A percentile compares a stretch with the other conserved stretches of the same genome.
These are phyloP conservation scores for Fraxinus anomala DNA, from an alignment of 257 asterid genomes.

Conservation along the genomic window DNA sequence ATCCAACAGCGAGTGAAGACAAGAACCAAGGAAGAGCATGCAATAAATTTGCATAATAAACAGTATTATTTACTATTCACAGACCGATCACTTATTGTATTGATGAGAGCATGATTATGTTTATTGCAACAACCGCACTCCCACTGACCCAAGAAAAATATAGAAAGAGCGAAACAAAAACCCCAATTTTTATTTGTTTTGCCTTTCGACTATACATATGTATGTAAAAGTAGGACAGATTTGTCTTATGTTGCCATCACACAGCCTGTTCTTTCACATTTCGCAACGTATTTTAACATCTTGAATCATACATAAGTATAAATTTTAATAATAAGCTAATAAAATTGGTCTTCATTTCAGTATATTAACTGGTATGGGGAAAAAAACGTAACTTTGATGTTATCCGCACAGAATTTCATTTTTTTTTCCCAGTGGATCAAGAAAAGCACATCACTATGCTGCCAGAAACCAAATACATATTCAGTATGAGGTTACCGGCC, in stretches of 20 bases:
- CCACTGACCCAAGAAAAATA: background rate
- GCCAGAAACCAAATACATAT: no score
- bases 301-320: background rate
- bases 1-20: background rate
- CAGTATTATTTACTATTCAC: background rate
- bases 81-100: background rate
- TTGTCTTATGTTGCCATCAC: background rate
- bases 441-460: background rate
- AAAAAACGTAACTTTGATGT: no score
- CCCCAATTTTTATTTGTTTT: background rate
- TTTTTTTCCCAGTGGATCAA: background rate
- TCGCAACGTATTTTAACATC: background rate
- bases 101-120: background rate
- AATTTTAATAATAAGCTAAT: background rate
- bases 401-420: no score
- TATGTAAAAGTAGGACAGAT: background rate
- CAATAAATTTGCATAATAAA: background rate
- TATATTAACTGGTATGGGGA: no score
- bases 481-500: no score
- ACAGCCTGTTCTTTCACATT: background rate
- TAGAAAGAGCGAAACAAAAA: background rate
- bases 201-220: background rate
- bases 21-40: background rate
- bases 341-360: background rate
- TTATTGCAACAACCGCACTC: background rate